A percentile compares a stretch with the other conserved stretches of the same genome.
phyloP scores from a whole-genome alignment of 495 filamentous ascomycete species.

The Jackrogersella minutella region DNA sequence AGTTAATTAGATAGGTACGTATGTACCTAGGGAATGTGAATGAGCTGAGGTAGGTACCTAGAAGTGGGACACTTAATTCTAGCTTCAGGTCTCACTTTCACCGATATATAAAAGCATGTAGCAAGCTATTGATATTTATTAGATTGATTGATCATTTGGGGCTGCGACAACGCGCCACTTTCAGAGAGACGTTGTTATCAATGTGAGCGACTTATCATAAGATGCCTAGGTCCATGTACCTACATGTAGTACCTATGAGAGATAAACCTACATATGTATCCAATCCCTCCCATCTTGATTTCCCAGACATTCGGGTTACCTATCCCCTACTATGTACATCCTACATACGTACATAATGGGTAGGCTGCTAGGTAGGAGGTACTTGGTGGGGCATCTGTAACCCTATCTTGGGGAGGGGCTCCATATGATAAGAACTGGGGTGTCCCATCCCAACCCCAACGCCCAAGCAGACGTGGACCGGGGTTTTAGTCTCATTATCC shows the following conservation, averaged over 20 bases:
- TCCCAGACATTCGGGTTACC: background rate
- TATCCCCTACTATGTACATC: too few relatives aligned
- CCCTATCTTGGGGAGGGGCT: background rate
- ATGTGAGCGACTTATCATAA: background rate
- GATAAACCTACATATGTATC: constrained; percentile 21
- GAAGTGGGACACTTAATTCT: background rate
- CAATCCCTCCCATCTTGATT: background rate
- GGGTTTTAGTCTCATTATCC: constrained; percentile 9
- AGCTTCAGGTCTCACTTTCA: background rate
- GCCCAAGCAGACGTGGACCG: background rate
- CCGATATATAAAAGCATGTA: background rate
- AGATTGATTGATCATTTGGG: background rate
- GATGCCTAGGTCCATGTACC: too few relatives aligned
- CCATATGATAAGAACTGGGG: background rate
- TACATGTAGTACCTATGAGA: constrained; percentile 1
- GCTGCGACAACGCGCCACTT: background rate
- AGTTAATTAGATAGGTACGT: background rate
- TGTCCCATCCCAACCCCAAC: background rate
- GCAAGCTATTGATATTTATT: background rate
- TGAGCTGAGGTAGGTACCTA: too few relatives aligned
- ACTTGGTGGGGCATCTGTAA: background rate
- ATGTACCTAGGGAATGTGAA: background rate
- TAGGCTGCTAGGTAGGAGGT: too few relatives aligned
- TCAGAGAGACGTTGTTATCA: background rate
- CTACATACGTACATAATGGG: too few relatives aligned